Evolutionary conservation across 345 rosid species (phyloP).

Genomic region (Arabidopsis arenosa): DNA sequence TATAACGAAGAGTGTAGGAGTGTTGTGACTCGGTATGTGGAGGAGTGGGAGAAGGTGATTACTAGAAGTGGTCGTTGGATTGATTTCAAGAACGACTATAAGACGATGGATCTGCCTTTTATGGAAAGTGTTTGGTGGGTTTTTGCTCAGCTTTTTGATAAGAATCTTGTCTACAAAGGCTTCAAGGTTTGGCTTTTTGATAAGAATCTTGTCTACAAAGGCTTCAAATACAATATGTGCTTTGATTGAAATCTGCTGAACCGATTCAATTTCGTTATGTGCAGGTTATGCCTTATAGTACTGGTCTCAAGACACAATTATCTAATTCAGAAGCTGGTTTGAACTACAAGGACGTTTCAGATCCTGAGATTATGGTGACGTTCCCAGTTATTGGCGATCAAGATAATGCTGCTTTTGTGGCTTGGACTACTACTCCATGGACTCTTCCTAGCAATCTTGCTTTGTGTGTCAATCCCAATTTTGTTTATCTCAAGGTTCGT

Average conservation of each 20-base stretch:
- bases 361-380: conserved; percentile 80
- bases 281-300: conserved; percentile 97
- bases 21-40: conserved; percentile 83
- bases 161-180: conserved; percentile 84
- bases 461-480: conserved; percentile 81
- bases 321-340: conserved; percentile 92
- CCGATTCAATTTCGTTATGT: not conserved
- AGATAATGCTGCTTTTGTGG: conserved; percentile 83
- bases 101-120: conserved; percentile 85
- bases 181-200: conserved; percentile 98
- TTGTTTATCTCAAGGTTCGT: conserved; percentile 82
- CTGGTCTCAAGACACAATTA: conserved; percentile 85
- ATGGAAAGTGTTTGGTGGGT: conserved; percentile 99
- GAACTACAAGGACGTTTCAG: conserved; percentile 83
- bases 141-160: conserved; percentile 72
- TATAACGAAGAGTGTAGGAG: conserved; percentile 93
- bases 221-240: not conserved
- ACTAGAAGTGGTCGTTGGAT: conserved; percentile 94
- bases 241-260: not conserved
- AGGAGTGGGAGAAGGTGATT: conserved; percentile 85
- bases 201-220: too few species aligned
- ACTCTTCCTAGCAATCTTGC: conserved; percentile 97
- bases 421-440: conserved; percentile 99
- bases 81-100: conserved; percentile 85
- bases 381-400: conserved; percentile 87